A percentile compares a stretch with the other conserved stretches of the same genome.
phyloP scores from a whole-genome alignment of 768 basidiomycete genomes.

The Lentinula aciculospora region DNA sequence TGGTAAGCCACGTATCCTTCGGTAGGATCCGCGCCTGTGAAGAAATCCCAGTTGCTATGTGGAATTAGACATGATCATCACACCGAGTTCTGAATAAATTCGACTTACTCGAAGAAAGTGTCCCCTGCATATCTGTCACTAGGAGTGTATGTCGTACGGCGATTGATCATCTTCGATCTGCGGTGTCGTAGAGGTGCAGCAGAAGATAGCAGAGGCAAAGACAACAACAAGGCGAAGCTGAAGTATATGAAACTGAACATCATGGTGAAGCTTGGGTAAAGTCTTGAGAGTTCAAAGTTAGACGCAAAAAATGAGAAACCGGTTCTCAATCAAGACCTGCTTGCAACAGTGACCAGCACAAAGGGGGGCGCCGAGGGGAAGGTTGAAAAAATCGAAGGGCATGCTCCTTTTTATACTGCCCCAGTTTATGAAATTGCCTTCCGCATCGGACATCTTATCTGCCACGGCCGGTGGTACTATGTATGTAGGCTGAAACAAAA shows the following conservation, averaged over 20 bases:
- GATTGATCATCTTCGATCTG: neutral
- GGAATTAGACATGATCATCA: neutral
- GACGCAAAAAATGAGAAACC: slow-evolving; percentile 1
- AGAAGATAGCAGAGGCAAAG: neutral
- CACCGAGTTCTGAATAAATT: neutral
- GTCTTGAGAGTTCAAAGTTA: neutral
- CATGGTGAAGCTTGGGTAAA: neutral
- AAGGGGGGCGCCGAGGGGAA: neutral
- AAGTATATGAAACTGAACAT: neutral
- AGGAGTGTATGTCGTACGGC: neutral
- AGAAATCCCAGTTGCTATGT: neutral
- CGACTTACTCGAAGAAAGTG: slow-evolving; percentile 3
- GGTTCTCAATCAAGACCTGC: slow-evolving; percentile 8
- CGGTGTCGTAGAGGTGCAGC: neutral
- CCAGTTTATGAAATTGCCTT: too few relatives aligned
- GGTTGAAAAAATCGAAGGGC: neutral
- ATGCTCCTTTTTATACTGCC: neutral
- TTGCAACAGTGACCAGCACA: slow-evolving; percentile 9
- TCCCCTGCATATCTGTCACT: neutral
- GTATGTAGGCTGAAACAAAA: too few relatives aligned
- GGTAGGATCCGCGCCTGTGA: slow-evolving; percentile 2
- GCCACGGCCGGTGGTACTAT: too few relatives aligned
- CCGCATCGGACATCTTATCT: too few relatives aligned
- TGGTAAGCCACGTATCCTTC: neutral
- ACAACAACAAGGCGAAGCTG: neutral